phyloP scores from a whole-genome alignment of 208 protist genomes.

The Acanthamoeba lenticulata region DNA sequence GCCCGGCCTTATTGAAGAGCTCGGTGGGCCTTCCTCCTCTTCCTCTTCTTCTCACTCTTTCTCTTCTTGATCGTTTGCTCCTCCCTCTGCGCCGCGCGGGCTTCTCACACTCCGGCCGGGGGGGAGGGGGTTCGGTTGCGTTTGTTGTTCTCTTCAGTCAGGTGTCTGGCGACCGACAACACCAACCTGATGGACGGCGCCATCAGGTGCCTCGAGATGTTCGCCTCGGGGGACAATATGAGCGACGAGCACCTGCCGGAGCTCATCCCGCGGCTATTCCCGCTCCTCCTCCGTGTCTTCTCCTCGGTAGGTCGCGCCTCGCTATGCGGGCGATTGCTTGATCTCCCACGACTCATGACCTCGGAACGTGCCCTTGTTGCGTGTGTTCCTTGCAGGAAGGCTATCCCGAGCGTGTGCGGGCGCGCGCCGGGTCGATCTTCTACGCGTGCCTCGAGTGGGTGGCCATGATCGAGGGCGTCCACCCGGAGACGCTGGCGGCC shows the following conservation, averaged over 20 bases:
- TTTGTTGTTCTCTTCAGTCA: not conserved
- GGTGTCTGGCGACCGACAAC: conserved; percentile 30
- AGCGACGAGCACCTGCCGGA: conserved; percentile 64
- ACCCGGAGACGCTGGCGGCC: not conserved
- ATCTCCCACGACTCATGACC: too few species aligned
- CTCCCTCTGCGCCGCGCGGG: too few species aligned
- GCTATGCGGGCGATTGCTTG: not conserved
- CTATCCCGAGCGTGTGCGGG: conserved; percentile 26
- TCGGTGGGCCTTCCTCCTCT: not conserved
- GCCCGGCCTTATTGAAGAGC: conserved; percentile 65
- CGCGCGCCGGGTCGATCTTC: conserved; percentile 31
- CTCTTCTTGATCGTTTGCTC: too few species aligned
- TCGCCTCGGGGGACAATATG: conserved; percentile 46
- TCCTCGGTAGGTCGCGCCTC: not conserved
- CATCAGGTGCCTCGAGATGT: conserved; percentile 62
- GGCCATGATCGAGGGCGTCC: not conserved
- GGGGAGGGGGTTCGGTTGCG: not conserved
- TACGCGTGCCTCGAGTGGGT: conserved; percentile 38
- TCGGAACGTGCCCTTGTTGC: too few species aligned
- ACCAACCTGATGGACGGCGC: not conserved
- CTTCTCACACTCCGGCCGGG: not conserved
- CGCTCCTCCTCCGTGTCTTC: conserved; percentile 27
- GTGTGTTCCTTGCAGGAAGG: not conserved
- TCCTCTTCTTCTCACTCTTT: not conserved
- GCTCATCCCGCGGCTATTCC: conserved; percentile 45